Evolutionary conservation across 2,329 filamentous ascomycete species (phyloP).

Genomic region (Aspergillus neoniger): DNA sequence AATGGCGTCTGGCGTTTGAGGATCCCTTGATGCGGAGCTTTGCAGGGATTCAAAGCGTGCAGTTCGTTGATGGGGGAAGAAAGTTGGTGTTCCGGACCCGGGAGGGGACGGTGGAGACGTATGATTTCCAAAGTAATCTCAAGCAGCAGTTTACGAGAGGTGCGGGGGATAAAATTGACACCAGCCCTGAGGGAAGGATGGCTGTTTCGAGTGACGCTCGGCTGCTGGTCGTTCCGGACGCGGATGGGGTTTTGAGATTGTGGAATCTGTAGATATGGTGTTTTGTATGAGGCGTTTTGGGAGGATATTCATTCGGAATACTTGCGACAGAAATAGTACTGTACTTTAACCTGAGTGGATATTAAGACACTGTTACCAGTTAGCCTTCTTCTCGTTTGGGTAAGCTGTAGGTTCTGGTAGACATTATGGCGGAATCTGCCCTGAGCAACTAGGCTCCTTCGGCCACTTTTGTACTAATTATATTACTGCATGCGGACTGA

Average conservation of each 20-base stretch:
- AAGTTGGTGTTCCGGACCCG: conserved; percentile 3
- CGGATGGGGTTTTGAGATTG: conserved; percentile 8
- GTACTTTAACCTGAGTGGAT: too few species aligned
- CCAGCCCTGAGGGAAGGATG: conserved; percentile 1
- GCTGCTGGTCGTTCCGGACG: conserved; percentile 11
- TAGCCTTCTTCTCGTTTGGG: too few species aligned
- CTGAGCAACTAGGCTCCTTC: too few species aligned
- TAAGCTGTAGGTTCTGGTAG: too few species aligned
- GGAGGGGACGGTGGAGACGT: conserved; percentile 14
- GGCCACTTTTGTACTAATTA: too few species aligned
- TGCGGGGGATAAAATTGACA: not conserved
- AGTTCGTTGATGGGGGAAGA: not conserved
- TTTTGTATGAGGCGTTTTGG: too few species aligned
- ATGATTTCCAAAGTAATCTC: conserved; percentile 14
- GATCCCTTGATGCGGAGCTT: not conserved
- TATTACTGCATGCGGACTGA: too few species aligned
- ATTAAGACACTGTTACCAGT: too few species aligned
- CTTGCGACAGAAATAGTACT: too few species aligned
- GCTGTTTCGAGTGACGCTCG: conserved; percentile 8
- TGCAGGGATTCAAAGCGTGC: not conserved
- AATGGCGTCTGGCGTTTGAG: conserved; percentile 9
- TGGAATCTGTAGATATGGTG: conserved; percentile 9
- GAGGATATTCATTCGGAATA: too few species aligned
- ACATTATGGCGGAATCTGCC: too few species aligned
- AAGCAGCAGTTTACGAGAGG: conserved; percentile 14